A percentile compares a stretch with the other conserved stretches of the same genome.
These are phyloP conservation scores for Starmerella bombicola DNA, from an alignment of 805 yeast species.

Conservation along the genomic window DNA sequence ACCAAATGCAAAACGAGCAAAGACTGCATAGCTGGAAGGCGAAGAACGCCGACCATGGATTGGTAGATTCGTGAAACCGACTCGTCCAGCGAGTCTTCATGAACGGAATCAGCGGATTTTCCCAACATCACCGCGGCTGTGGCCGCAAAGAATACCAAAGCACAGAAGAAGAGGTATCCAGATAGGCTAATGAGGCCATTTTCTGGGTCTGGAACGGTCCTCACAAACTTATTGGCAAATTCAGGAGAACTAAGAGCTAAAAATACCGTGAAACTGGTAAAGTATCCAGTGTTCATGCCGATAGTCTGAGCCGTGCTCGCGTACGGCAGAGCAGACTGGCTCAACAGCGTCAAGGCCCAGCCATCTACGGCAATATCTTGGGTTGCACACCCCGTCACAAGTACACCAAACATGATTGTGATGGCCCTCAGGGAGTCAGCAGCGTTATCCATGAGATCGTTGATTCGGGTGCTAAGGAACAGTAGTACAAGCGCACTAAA, in stretches of 20 bases:
- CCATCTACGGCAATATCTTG: constrained; percentile 99
- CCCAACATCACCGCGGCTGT: constrained; percentile 48
- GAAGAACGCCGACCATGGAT: constrained; percentile 33
- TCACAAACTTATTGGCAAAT: constrained; percentile 74
- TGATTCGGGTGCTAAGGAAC: constrained; percentile 48
- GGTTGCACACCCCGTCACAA: constrained; percentile 86
- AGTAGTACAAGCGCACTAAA: constrained; percentile 61
- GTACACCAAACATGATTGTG: constrained; percentile 57
- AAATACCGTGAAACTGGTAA: constrained; percentile 80
- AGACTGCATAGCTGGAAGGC: constrained; percentile 52
- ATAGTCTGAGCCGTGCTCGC: constrained; percentile 97
- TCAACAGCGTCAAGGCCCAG: constrained; percentile 87
- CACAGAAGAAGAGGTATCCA: constrained; percentile 67
- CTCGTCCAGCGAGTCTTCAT: constrained; percentile 26
- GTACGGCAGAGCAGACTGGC: constrained; percentile 65
- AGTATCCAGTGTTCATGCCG: constrained; percentile 88
- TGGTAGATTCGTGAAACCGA: constrained; percentile 23
- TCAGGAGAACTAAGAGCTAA: constrained; percentile 83
- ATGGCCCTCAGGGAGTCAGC: constrained; percentile 39
- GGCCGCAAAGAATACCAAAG: constrained; percentile 52
- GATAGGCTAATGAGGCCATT: constrained; percentile 61
- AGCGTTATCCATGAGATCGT: constrained; percentile 39
- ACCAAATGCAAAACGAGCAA: constrained; percentile 63
- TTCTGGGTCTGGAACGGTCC: constrained; percentile 42
- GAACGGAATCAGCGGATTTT: constrained; percentile 52